Percentiles rank a stretch among this genome's conserved stretches.
Evolutionary conservation across 164 flowering plant genomes (phyloP).

Genomic region (Macadamia integrifolia): DNA sequence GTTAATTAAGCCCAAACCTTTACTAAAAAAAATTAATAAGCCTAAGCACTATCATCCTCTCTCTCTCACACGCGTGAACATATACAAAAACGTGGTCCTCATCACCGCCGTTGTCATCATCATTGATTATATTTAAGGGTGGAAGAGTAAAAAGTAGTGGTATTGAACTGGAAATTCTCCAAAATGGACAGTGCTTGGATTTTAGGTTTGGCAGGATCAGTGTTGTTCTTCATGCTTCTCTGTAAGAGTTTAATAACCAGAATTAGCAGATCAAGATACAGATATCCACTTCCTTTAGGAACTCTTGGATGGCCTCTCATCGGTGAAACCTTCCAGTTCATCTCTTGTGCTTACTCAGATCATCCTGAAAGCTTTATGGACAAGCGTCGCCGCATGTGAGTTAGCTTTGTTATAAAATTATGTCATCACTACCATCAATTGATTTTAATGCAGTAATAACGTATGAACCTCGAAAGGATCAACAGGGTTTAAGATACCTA

Average conservation of each 20-base stretch:
- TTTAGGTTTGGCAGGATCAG: conserved; percentile 17
- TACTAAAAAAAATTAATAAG: too few relatives aligned
- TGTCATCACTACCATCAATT: too few relatives aligned
- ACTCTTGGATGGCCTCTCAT: conserved; percentile 79
- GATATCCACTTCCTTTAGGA: conserved; percentile 52
- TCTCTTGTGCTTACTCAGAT: conserved; percentile 74
- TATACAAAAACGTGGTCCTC: too few relatives aligned
- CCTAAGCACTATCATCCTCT: too few relatives aligned
- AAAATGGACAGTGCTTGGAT: conserved; percentile 30
- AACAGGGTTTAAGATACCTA: too few relatives aligned
- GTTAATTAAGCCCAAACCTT: too few relatives aligned
- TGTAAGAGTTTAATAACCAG: conserved; percentile 19
- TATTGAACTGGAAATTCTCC: background rate
- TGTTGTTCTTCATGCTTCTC: conserved; percentile 23
- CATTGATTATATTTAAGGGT: conserved; percentile 10
- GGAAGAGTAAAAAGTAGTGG: background rate
- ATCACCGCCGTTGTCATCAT: conserved; percentile 2
- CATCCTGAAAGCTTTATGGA: conserved; percentile 85
- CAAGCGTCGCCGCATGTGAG: conserved; percentile 70
- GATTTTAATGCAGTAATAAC: too few relatives aligned
- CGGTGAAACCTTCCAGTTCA: conserved; percentile 87
- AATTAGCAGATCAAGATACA: conserved; percentile 8
- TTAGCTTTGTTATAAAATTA: background rate
- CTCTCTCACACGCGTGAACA: too few relatives aligned
- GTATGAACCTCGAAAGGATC: too few relatives aligned